Conservation (phyloP, 2,329 filamentous ascomycete genomes). For the Hirsutella rhossiliensis region DNA sequence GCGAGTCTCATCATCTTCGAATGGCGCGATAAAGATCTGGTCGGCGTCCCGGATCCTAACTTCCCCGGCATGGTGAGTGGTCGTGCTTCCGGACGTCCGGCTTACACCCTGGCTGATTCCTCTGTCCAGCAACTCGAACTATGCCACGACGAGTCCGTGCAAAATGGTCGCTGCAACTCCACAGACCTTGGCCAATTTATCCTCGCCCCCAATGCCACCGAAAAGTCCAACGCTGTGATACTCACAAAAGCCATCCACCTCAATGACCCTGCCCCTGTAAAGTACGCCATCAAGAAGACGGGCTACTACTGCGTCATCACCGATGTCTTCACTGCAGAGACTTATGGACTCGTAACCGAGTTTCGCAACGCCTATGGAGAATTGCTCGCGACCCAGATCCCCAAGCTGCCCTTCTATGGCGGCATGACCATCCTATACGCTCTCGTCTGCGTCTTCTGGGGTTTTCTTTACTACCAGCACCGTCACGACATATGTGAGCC, state of each 20-base stretch:
- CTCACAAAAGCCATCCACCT: constrained; percentile 73
- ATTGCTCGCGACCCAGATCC: constrained; percentile 87
- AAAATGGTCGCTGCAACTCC: constrained; percentile 58
- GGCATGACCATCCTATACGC: constrained; percentile 90
- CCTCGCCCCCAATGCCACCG: constrained; percentile 61
- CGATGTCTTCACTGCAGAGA: constrained; percentile 50
- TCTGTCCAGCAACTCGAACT: constrained; percentile 36
- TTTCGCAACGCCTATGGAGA: constrained; percentile 96
- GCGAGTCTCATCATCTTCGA: constrained; percentile 88
- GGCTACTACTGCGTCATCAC: constrained; percentile 94
- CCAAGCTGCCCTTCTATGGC: constrained; percentile 94
- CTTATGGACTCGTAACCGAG: constrained; percentile 73
- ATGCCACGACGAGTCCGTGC: constrained; percentile 62
- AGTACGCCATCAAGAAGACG: constrained; percentile 78
- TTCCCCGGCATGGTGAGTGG: constrained; percentile 15
- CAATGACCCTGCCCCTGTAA: constrained; percentile 59
- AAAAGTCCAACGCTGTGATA: constrained; percentile 58
- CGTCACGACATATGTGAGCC: constrained; percentile 72
- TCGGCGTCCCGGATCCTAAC: constrained; percentile 54
- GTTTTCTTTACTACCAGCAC: constrained; percentile 89
- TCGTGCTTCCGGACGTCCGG: constrained; percentile 21
- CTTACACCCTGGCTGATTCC: neutral
- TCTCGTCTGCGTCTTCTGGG: constrained; percentile 75
- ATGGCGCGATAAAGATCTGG: constrained; percentile 72
- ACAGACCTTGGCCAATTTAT: constrained; percentile 80